Percentiles rank a stretch among this genome's conserved stretches.
Conservation (phyloP, 2,329 filamentous ascomycete genomes). For the Mycosphaerelloides madeirae region DNA sequence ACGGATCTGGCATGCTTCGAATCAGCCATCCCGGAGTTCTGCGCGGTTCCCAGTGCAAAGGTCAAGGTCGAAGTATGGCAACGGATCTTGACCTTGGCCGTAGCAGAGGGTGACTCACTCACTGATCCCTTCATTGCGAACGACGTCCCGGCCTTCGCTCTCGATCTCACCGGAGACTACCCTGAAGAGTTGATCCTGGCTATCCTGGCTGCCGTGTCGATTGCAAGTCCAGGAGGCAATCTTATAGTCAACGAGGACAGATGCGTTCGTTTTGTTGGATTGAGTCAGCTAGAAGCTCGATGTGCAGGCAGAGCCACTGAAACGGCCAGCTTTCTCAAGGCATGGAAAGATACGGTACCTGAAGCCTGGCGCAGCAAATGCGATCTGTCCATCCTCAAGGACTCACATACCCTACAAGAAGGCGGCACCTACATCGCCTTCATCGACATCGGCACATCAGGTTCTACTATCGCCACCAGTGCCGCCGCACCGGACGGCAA, state of each 20-base stretch:
- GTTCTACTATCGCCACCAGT: neutral
- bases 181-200: slow-evolving; percentile 32
- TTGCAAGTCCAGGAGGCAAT: slow-evolving; percentile 14
- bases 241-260: slow-evolving; percentile 26
- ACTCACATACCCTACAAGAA: slow-evolving; percentile 20
- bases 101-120: slow-evolving; percentile 40
- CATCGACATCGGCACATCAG: slow-evolving; percentile 8
- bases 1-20: slow-evolving; percentile 51
- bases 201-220: slow-evolving; percentile 29
- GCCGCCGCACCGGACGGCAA: slow-evolving; percentile 17
- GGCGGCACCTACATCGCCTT: slow-evolving; percentile 20
- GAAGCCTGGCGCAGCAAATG: slow-evolving; percentile 30
- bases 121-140: slow-evolving; percentile 34
- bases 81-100: slow-evolving; percentile 38
- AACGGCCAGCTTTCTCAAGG: slow-evolving; percentile 30
- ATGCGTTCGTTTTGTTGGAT: slow-evolving; percentile 22
- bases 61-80: slow-evolving; percentile 48
- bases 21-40: slow-evolving; percentile 25
- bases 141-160: slow-evolving; percentile 13
- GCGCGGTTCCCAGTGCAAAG: slow-evolving; percentile 46
- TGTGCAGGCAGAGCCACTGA: slow-evolving; percentile 19
- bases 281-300: slow-evolving; percentile 20
- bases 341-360: slow-evolving; percentile 35
- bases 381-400: slow-evolving; percentile 24
- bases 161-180: slow-evolving; percentile 32